Base-by-base conservation (phyloP, 495 filamentous ascomycete species). In the Xylaria grammica region DNA sequence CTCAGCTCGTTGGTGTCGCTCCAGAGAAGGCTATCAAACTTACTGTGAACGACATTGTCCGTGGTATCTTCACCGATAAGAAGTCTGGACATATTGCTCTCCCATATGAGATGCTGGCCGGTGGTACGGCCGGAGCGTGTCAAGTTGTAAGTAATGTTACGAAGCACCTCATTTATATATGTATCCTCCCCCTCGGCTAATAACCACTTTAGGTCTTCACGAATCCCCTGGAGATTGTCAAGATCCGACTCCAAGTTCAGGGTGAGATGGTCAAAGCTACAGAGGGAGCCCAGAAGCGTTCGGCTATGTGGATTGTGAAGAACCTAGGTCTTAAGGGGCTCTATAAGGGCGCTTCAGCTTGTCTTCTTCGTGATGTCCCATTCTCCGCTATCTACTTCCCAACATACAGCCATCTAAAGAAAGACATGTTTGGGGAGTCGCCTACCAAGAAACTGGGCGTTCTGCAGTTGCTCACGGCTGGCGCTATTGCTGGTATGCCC, bases 301-400 rank as follows among this genome's bases (percentile, higher is more conserved):
- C 93, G 15, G 95, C 95, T 38, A 90, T 97, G 74, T 99, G 95
- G 96, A 98, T 99, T 70, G 90, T 98, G 24, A 89, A 87, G 73
- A 97, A 98, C 75, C 83, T 99, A 40, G 95, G 95, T 82, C 83
- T 99, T n/a, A 82, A 97, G 48, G 95, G 95, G 30, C 81, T 99
- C 65, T 99, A 99, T 83, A 98, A 96, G 82, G 96, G 95, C 52
- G 95, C 96, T n/a, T 93, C 87, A 45, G 95, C 96, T 11, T 99
- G 95, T 77, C 81, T 99, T 67, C 86, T 98, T 22, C 94, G 95
- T 61, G 95, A 98, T 74, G 91, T 97, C 5, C 95, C 95, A 3
- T 99, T 99, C 82, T 97, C 93, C 48, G 93, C 92, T 63, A 99
- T 99, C 73, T 99, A 99, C 81, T 99, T 99, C 87, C 94, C 96